A percentile compares a stretch with the other conserved stretches of the same genome.
These are phyloP conservation scores for Rhizomucor miehei DNA, from an alignment of 371 early-diverging fungal species.

Conservation along the genomic window DNA sequence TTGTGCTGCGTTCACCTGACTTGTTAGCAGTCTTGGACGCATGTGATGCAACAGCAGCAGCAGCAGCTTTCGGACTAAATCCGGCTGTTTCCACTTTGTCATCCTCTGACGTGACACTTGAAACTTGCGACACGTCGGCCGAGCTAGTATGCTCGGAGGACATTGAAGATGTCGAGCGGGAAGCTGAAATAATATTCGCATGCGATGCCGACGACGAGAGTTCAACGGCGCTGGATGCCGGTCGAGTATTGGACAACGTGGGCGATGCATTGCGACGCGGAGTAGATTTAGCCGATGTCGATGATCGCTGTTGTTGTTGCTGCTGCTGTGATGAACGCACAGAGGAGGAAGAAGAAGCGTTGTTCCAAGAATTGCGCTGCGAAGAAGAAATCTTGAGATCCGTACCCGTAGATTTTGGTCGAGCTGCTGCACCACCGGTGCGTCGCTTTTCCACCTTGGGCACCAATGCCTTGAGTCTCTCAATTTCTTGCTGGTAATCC, in stretches of 20 bases:
- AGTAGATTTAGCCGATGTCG: not conserved
- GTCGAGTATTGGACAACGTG: not conserved
- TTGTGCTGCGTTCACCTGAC: constrained; percentile 8
- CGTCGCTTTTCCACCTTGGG: constrained; percentile 30
- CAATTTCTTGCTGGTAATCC: constrained; percentile 44
- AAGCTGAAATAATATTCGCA: not conserved
- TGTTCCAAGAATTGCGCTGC: constrained; percentile 10
- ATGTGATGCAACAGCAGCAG: not conserved
- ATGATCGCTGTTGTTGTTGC: not conserved
- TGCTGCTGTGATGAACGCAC: not conserved
- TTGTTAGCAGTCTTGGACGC: not conserved
- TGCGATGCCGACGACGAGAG: not conserved
- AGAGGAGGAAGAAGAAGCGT: constrained; percentile 5
- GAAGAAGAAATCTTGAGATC: constrained; percentile 2
- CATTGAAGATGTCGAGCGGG: not conserved
- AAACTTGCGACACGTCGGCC: constrained; percentile 5
- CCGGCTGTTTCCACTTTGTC: not conserved
- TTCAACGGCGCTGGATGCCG: not conserved
- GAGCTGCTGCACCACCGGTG: constrained; percentile 4
- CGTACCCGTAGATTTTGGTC: constrained; percentile 12
- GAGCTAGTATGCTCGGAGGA: not conserved
- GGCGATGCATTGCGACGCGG: not conserved
- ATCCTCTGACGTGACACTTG: constrained; percentile 4
- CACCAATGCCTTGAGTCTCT: constrained; percentile 41
- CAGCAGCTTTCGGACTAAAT: not conserved